Evolutionary conservation across 2,329 filamentous ascomycete genomes (phyloP), one percentile per base, ranked within the genome.

Genomic region (Colletotrichum sp.): DNA sequence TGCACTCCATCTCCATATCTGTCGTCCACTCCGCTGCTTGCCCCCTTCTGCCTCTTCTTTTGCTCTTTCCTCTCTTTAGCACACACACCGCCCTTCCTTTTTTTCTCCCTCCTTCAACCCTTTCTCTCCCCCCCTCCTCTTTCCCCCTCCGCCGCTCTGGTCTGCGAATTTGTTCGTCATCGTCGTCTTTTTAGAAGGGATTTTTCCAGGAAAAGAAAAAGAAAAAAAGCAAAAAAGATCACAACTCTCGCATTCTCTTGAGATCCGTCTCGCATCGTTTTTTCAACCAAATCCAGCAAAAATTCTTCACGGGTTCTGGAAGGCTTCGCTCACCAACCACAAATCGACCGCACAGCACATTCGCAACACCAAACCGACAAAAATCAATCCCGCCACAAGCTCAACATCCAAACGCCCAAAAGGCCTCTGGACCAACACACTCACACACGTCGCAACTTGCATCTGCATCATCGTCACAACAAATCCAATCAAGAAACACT

Each of bases 11-110:
- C 79, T 83, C 80, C 70, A 79, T 74, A 76, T 76, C 70, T 81
- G 77, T 80, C 74, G 71, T 76, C 71, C 74, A 76, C 60, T 76
- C 43, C 61, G 71, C 74, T 76, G 65, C 52, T 56, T n/a, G 65
- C 79, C 79, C 81, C 82, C 80, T 83, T 78, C 80, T 81, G 80
- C 82, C 80, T 70, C 77, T 78, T 77, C 80, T 79, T 78, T 81
- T 80, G 77, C 73, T 80, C 80, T 79, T 79, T 80, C 78, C 73
- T 80, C 77, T 81, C 78, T 77, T 77, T 79, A 80, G 79, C 79
- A 81, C 80, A 80, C 79, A 81, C 80, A 80, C 79, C 74, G 74
- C 74, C 74, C 79, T 81, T 80, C 81, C 79, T 80, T 81, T 81
- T 79, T 80, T 80, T 39, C 48, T 77, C 79, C 79, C 78, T 80